A percentile compares a stretch with the other conserved stretches of the same genome.
phyloP scores from a whole-genome alignment of 2,329 filamentous ascomycete genomes.

The Alternaria hordeiaustralica region DNA sequence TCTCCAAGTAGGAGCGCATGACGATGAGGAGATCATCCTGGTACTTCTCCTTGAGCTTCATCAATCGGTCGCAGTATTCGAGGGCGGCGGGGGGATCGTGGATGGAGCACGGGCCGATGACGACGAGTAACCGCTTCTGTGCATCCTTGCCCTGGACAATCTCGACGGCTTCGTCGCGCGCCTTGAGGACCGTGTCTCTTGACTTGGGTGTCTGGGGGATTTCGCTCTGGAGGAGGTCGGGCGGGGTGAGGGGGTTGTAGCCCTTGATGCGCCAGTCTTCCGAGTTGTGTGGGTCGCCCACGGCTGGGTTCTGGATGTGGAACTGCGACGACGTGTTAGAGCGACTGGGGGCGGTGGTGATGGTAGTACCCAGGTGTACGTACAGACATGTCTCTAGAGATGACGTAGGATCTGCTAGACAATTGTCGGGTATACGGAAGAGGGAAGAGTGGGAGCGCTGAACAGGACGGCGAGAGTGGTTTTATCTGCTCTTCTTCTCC shows the following conservation, averaged over 20 bases:
- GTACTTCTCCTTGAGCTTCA: slow-evolving; percentile 85
- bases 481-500: slow-evolving; percentile 8
- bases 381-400: slow-evolving; percentile 35
- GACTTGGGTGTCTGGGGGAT: slow-evolving; percentile 66
- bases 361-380: slow-evolving; percentile 8
- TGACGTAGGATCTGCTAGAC: background rate
- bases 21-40: slow-evolving; percentile 89
- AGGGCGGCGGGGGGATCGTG: slow-evolving; percentile 91
- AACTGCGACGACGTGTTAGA: slow-evolving; percentile 45
- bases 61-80: slow-evolving; percentile 86
- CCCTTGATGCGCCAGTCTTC: slow-evolving; percentile 69
- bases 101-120: slow-evolving; percentile 95
- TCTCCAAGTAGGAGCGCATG: slow-evolving; percentile 98
- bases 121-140: slow-evolving; percentile 70
- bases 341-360: slow-evolving; percentile 14
- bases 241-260: slow-evolving; percentile 91
- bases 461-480: background rate
- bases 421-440: background rate
- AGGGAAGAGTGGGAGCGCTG: background rate
- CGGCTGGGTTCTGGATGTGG: slow-evolving; percentile 58
- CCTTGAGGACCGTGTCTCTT: slow-evolving; percentile 63
- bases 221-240: slow-evolving; percentile 94
- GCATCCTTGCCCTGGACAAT: slow-evolving; percentile 66
- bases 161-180: slow-evolving; percentile 65
- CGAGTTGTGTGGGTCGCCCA: slow-evolving; percentile 57